Percentiles rank a stretch among this genome's conserved stretches.
These are phyloP conservation scores for Xanthoceras sorbifolium DNA, from an alignment of 345 rosid genomes.

Conservation along the genomic window DNA sequence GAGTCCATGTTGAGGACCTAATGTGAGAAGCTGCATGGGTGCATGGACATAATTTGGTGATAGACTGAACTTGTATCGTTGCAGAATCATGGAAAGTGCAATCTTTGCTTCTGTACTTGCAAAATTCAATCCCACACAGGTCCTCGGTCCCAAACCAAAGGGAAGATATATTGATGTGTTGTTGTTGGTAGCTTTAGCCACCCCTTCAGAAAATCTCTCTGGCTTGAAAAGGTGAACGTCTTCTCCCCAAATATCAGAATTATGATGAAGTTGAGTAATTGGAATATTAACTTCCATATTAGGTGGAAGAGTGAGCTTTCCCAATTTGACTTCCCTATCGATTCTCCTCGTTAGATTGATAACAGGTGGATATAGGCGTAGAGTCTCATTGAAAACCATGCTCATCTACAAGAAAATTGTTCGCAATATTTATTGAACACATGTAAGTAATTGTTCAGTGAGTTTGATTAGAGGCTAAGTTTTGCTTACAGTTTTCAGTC, in stretches of 20 bases:
- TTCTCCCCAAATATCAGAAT: slow-evolving; percentile 36
- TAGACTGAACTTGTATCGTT: slow-evolving; percentile 31
- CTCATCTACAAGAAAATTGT: slow-evolving; percentile 20
- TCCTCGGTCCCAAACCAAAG: slow-evolving; percentile 38
- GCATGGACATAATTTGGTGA: slow-evolving; percentile 39
- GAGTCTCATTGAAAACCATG: slow-evolving; percentile 46
- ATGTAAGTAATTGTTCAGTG: no score
- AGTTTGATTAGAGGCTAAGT: background rate
- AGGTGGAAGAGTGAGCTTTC: slow-evolving; percentile 26
- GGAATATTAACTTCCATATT: slow-evolving; percentile 18
- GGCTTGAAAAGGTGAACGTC: slow-evolving; percentile 39
- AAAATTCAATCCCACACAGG: slow-evolving; percentile 36
- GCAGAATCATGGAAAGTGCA: slow-evolving; percentile 42
- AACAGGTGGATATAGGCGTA: slow-evolving; percentile 26
- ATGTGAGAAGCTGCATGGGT: slow-evolving; percentile 9
- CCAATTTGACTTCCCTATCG: slow-evolving; percentile 18
- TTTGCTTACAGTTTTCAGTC: slow-evolving; percentile 38
- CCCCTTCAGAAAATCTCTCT: slow-evolving; percentile 27
- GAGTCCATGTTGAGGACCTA: slow-evolving; percentile 34
- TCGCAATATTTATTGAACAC: background rate
- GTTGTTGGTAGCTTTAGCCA: slow-evolving; percentile 39
- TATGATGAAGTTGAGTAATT: slow-evolving; percentile 27
- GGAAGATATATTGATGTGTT: slow-evolving; percentile 28
- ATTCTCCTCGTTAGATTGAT: background rate
- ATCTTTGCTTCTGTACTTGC: slow-evolving; percentile 34